These are phyloP conservation scores for Clarireedia hainanense DNA, from an alignment of 2,329 filamentous ascomycete species.

Conservation along the genomic window DNA sequence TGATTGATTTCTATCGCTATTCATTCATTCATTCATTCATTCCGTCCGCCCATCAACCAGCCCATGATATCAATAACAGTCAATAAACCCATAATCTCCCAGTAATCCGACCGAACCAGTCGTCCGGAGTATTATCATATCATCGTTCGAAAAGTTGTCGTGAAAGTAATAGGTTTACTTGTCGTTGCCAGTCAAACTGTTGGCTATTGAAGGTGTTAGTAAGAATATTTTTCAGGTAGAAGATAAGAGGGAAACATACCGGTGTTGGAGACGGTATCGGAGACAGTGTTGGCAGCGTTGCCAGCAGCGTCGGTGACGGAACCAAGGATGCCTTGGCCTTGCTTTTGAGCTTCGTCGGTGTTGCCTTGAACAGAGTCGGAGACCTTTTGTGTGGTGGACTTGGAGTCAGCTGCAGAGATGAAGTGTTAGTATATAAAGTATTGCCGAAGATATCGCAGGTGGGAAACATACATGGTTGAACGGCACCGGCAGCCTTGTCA, in stretches of 20 bases:
- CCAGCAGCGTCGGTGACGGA: slow-evolving; percentile 34
- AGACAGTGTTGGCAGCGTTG: slow-evolving; percentile 20
- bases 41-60: no score
- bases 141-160: no score
- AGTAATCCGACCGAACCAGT: no score
- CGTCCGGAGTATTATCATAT: no score
- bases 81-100: no score
- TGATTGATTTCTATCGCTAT: no score
- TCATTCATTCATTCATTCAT: no score
- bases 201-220: neutral
- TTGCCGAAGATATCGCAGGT: slow-evolving; percentile 1
- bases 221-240: neutral
- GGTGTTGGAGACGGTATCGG: slow-evolving; percentile 8
- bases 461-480: slow-evolving; percentile 35
- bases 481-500: slow-evolving; percentile 38
- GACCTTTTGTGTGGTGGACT: slow-evolving; percentile 40
- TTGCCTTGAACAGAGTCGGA: slow-evolving; percentile 36
- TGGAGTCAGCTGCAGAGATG: slow-evolving; percentile 27
- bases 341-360: slow-evolving; percentile 33
- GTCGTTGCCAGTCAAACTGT: neutral
- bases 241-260: neutral
- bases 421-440: neutral
- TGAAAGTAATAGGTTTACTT: neutral
- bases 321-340: slow-evolving; percentile 34
- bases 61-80: no score